A percentile compares a stretch with the other conserved stretches of the same genome.
Conservation (phyloP, 768 basidiomycete genomes). For the Roridomyces roridus region DNA sequence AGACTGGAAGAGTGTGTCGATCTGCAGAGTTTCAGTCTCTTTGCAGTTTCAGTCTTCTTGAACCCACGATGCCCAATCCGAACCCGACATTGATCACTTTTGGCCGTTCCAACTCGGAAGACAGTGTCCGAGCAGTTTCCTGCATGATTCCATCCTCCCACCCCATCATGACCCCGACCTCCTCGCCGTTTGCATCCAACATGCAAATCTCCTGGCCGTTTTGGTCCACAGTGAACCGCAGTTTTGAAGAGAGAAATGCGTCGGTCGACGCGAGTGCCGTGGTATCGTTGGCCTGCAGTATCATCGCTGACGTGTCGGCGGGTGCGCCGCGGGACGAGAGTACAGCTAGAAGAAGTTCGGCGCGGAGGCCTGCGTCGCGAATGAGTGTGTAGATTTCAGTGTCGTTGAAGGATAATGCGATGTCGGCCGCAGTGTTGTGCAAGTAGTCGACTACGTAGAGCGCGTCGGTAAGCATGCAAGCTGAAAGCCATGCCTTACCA, state of each 20-base stretch:
- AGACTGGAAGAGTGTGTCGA: constrained; percentile 82
- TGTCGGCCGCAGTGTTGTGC: constrained; percentile 86
- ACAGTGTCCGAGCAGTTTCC: constrained; percentile 74
- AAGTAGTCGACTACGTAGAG: constrained; percentile 76
- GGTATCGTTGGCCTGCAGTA: constrained; percentile 56
- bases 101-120: constrained; percentile 47
- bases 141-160: constrained; percentile 94
- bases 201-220: constrained; percentile 86
- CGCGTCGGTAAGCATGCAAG: too few relatives aligned
- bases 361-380: constrained; percentile 90
- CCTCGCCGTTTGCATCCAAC: constrained; percentile 66
- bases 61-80: constrained; percentile 86
- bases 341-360: constrained; percentile 79
- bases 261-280: constrained; percentile 68
- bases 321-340: constrained; percentile 54
- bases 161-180: constrained; percentile 99
- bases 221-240: constrained; percentile 73
- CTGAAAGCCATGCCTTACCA: constrained; percentile 55
- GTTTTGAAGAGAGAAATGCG: constrained; percentile 71
- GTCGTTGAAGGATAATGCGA: constrained; percentile 88
- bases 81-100: constrained; percentile 92
- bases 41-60: constrained; percentile 4
- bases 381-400: constrained; percentile 75
- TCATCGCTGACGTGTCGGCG: constrained; percentile 38
- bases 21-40: constrained; percentile 50